Evolutionary conservation across 2,329 filamentous ascomycete genomes (phyloP), one percentile per base, ranked within the genome.

Genomic region (Phialemoniopsis sp.): DNA sequence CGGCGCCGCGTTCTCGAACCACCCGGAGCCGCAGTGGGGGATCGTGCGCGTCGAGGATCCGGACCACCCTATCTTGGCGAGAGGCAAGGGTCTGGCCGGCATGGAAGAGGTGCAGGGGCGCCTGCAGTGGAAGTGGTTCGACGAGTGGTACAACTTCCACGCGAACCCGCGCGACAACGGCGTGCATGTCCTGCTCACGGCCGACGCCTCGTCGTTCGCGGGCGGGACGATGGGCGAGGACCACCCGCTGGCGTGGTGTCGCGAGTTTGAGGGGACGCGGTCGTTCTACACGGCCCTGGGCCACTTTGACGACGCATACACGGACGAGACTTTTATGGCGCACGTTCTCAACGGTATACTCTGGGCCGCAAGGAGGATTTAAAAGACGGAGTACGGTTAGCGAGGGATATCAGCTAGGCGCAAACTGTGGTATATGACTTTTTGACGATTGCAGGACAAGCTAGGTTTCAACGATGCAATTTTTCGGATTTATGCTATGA

Each of bases 121-220:
- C n/a, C 38, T 37, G 4, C 32, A 50, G 32, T 55, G 55, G 44
- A 38, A 45, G 5, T 65, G 57, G 56, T 54, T 60, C 38, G 64
- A 68, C 37, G 64, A 69, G 48, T 68, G 63, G 63, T 68, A 68
- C 50, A 66, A 66, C 41, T 67, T 66, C 42, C 45, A 50, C 36
- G n/a, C 38, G 26, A 59, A 59, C 31, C 58, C 57, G 4, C 50
- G 55, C 21, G 31, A 36, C 10, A 49, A 50, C 17, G 33, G 36
- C 4, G 51, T 63, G 9, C 48, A 54, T 21, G 50, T 67, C 9
- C 49, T 69, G n/a, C 39, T 66, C 29, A 47, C 53, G 1, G 60
- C 60, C 18, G 60, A 63, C 34, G 62, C 66, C 47, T 41, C 42
- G 13, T 54, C 48, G 7, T 68, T 62, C 37, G 13, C 47, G 9